phyloP scores from a whole-genome alignment of 345 rosid genomes.

The sweet orange (Citrus sinensis) region DNA sequence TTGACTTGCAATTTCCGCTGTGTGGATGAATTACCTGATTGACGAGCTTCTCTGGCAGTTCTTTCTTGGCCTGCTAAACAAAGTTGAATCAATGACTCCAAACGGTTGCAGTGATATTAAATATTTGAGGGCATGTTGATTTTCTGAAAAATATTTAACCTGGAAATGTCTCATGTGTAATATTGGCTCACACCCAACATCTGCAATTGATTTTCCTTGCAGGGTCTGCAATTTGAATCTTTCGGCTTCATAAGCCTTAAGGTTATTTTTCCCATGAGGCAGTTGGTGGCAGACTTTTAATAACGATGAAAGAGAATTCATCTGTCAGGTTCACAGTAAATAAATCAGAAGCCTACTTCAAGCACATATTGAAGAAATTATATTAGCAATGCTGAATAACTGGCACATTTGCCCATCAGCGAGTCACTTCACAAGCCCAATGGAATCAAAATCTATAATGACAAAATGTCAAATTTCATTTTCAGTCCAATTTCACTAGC shows the following conservation, averaged over 20 bases:
- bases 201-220: slow-evolving; percentile 87
- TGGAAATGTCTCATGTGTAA: slow-evolving; percentile 98
- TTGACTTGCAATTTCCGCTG: slow-evolving; percentile 7
- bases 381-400: neutral
- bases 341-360: slow-evolving; percentile 13
- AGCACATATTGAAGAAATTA: neutral
- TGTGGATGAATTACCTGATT: slow-evolving; percentile 38
- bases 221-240: slow-evolving; percentile 61
- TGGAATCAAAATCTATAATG: neutral
- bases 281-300: slow-evolving; percentile 66
- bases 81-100: neutral
- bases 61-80: slow-evolving; percentile 60
- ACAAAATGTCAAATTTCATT: neutral
- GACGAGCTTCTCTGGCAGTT: slow-evolving; percentile 66
- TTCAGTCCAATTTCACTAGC: neutral
- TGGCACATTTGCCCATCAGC: neutral
- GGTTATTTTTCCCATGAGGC: slow-evolving; percentile 48
- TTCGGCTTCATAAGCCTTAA: slow-evolving; percentile 58
- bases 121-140: neutral
- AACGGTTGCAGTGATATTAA: no score
- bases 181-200: slow-evolving; percentile 94
- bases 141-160: slow-evolving; percentile 29
- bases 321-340: slow-evolving; percentile 50
- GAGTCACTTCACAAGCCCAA: neutral
- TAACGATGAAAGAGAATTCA: slow-evolving; percentile 85